Evolutionary conservation across 2,329 filamentous ascomycete species (phyloP).

Genomic region (Colletotrichum sp.): DNA sequence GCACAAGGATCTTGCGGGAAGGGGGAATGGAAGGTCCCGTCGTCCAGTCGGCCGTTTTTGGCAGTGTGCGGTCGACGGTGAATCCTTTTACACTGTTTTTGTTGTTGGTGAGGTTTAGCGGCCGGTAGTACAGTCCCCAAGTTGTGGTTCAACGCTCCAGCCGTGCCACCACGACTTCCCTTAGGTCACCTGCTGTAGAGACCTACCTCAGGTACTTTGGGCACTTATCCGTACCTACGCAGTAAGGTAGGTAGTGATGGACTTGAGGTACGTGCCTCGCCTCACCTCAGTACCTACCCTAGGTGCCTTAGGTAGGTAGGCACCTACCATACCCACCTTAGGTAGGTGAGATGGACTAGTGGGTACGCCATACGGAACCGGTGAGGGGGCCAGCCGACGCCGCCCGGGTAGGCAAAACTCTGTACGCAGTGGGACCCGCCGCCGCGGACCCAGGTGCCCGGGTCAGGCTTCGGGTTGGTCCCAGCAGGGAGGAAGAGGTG

Average conservation of each 20-base stretch:
- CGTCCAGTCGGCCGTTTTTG: background rate
- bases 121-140: background rate
- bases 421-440: background rate
- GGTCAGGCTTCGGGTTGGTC: background rate
- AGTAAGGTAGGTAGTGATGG: background rate
- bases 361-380: background rate
- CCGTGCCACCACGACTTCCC: background rate
- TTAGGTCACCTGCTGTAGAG: background rate
- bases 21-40: background rate
- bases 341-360: no score
- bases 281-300: no score
- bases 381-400: background rate
- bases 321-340: no score
- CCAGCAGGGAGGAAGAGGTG: conserved; percentile 6
- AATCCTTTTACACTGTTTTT: background rate
- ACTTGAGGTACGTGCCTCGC: background rate
- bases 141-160: conserved; percentile 6
- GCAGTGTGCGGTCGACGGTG: background rate
- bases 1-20: background rate
- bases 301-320: background rate
- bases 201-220: no score
- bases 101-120: background rate
- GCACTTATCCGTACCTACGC: no score
- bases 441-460: background rate
- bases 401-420: background rate